Base-by-base conservation (phyloP, 495 filamentous ascomycete genomes). In the Chlorociboria aeruginascens region DNA sequence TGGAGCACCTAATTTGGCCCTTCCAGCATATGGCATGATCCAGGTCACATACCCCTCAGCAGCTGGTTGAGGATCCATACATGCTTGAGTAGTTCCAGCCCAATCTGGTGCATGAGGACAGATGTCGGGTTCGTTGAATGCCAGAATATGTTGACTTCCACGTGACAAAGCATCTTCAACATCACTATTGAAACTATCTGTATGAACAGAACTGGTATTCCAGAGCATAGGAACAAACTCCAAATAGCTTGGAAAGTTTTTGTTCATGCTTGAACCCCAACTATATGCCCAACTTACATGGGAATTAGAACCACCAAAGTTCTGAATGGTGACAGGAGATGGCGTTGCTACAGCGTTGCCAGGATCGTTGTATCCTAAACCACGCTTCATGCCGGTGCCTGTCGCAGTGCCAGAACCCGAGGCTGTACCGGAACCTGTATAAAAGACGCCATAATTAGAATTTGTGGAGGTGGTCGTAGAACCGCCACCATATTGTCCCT, bases 111-210 rank as follows among this genome's bases (percentile, higher is more conserved):
- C 20, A 4, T 25, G 20, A 25, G 20, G 20, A 16, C 57, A 8
- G 36, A 70, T 68, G 54, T 95, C 88, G 40, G 85, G 85, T 70
- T 95, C 88, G 74, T 95, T 95, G 81, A 92, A 89, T 51, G 76
- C 71, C 51, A 95, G 67, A 49, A 94, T 68, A 61, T 74, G 69
- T 32, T 65, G 65, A 56, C 69, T 63, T 57, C 84, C 83, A 13
- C 59, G 61, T 45, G 67, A 47, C 31, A 88, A 72, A 40, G 74
- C 73, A 36, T 68, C 63, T 50, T 80, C 60, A 46, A 78, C 78
- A 62, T 74, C 72, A 11, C 49, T 44, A 35, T 60, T 55, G 83
- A 83, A 93, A 37, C 45, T 56, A 17, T 46, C 49, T 47, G 70
- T 73, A 48, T 72, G 72, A 46, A 73, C 70, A 52, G 67, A 55